These are phyloP conservation scores for Monosporozyma servazzii DNA, from an alignment of 805 yeast species.

Conservation along the genomic window DNA sequence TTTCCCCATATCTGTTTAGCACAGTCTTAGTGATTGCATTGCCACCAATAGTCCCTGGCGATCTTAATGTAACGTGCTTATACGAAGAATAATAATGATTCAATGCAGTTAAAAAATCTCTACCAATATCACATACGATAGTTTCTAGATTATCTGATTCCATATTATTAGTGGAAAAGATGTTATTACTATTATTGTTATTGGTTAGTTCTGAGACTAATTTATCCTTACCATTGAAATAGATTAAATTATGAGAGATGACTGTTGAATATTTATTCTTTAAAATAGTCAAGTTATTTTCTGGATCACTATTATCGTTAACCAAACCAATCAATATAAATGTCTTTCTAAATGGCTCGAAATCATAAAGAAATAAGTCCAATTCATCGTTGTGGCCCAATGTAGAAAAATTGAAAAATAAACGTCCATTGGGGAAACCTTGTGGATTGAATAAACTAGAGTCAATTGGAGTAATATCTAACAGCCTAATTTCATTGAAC, in stretches of 20 bases:
- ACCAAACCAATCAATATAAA: conserved; percentile 49
- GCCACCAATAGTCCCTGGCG: conserved; percentile 62
- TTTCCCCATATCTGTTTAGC: conserved; percentile 22
- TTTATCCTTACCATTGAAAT: conserved; percentile 7
- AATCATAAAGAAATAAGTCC: conserved; percentile 65
- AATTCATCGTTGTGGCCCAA: conserved; percentile 39
- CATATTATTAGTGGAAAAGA: conserved; percentile 6
- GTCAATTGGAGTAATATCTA: conserved; percentile 63
- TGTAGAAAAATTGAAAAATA: conserved; percentile 49
- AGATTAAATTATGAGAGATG: conserved; percentile 26
- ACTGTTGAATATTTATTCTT: conserved; percentile 23
- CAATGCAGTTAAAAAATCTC: conserved; percentile 52
- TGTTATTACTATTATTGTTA: conserved; percentile 5
- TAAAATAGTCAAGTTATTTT: conserved; percentile 32
- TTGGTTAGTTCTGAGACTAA: neutral
- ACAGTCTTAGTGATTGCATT: conserved; percentile 34
- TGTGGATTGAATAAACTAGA: conserved; percentile 69
- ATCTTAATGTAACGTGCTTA: conserved; percentile 69
- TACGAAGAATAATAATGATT: conserved; percentile 65
- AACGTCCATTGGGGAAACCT: conserved; percentile 69
- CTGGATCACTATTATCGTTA: conserved; percentile 20
- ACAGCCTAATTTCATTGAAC: conserved; percentile 55
- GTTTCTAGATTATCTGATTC: conserved; percentile 40
- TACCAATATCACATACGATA: conserved; percentile 61
- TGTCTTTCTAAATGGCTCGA: conserved; percentile 81